Percentiles rank a stretch among this genome's conserved stretches.
phyloP scores from a whole-genome alignment of 176 grass and related monocot genomes.

The Olyra latifolia region DNA sequence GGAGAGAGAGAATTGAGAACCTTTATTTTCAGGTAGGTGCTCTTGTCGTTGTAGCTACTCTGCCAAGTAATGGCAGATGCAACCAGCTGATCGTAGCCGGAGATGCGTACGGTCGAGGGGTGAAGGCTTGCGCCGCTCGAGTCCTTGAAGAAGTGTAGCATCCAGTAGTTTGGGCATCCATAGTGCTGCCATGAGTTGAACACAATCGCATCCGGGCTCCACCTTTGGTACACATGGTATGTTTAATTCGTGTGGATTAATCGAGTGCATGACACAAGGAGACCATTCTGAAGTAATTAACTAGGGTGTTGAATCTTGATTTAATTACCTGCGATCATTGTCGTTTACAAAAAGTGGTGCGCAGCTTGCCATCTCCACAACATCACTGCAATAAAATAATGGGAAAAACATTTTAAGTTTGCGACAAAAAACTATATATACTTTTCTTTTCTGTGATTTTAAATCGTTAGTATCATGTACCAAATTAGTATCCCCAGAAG shows the following conservation, averaged over 20 bases:
- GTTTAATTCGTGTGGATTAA: background rate
- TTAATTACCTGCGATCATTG: conserved; percentile 79
- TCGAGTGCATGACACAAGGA: background rate
- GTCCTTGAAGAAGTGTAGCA: conserved; percentile 92
- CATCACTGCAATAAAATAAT: conserved; percentile 60
- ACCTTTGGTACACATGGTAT: conserved; percentile 39
- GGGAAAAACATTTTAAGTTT: conserved; percentile 10
- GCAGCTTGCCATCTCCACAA: conserved; percentile 89
- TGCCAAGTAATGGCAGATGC: conserved; percentile 87
- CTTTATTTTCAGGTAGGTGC: conserved; percentile 84
- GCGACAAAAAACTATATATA: no score
- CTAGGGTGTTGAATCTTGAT: background rate
- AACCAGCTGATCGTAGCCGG: conserved; percentile 54
- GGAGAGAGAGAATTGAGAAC: background rate
- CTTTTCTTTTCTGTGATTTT: background rate
- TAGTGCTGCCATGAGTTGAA: conserved; percentile 87
- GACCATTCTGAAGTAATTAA: background rate
- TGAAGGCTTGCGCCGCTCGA: conserved; percentile 75
- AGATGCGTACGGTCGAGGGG: conserved; percentile 60
- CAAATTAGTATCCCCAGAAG: background rate
- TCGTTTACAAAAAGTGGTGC: conserved; percentile 85
- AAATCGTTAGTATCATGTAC: background rate
- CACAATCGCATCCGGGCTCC: conserved; percentile 87
- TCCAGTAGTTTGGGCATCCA: conserved; percentile 98
- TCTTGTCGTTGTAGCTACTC: conserved; percentile 43